Evolutionary conservation across 1,284 basidiomycete genomes (phyloP).

Genomic region (Tilletia indica): DNA sequence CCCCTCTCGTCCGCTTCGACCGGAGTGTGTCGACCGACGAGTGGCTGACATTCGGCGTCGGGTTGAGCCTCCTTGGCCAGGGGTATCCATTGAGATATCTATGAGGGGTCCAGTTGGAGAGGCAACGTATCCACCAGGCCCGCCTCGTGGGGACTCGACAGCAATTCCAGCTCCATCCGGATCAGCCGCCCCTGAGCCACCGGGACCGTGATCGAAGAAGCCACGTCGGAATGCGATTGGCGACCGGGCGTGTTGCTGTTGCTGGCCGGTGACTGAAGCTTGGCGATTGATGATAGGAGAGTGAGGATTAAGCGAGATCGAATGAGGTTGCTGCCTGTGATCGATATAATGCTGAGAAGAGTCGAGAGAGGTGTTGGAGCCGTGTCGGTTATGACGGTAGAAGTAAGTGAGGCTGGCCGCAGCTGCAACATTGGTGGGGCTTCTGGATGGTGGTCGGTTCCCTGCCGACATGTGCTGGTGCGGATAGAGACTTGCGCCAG

Average conservation of each 20-base stretch:
- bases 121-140: neutral
- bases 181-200: neutral
- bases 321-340: slow-evolving; percentile 52
- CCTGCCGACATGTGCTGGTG: slow-evolving; percentile 2
- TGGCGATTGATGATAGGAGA: slow-evolving; percentile 43
- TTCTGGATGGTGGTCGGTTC: slow-evolving; percentile 4
- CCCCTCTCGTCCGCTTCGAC: neutral
- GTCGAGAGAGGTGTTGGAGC: slow-evolving; percentile 50
- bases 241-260: neutral
- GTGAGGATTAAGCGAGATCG: slow-evolving; percentile 38
- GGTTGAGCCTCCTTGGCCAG: neutral
- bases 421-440: neutral
- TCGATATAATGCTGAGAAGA: slow-evolving; percentile 54
- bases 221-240: neutral
- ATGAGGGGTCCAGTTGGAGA: slow-evolving; percentile 1
- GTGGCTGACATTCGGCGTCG: neutral
- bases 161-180: neutral
- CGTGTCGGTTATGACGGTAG: slow-evolving; percentile 48
- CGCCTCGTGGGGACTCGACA: neutral
- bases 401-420: slow-evolving; percentile 37
- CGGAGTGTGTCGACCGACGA: slow-evolving; percentile 5
- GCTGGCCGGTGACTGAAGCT: slow-evolving; percentile 34
- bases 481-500: neutral
- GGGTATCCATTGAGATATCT: slow-evolving; percentile 18
- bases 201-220: slow-evolving; percentile 5